These are phyloP conservation scores for Rhexocercosporidium sp. DNA, from an alignment of 2,329 filamentous ascomycete species.

Conservation along the genomic window DNA sequence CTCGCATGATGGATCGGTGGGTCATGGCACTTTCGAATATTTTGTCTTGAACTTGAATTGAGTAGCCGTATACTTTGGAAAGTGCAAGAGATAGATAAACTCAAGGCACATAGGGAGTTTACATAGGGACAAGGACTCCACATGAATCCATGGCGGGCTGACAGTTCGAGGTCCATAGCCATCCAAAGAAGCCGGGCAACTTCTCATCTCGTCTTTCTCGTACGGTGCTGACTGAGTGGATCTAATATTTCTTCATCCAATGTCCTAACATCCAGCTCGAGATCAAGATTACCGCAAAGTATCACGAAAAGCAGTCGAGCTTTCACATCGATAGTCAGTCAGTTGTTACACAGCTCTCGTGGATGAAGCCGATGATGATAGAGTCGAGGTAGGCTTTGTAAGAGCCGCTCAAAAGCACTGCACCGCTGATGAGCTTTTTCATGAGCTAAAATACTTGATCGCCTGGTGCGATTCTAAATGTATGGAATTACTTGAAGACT, in stretches of 20 bases:
- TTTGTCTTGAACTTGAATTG: no score
- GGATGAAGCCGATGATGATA: constrained; percentile 26
- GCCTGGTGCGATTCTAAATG: background rate
- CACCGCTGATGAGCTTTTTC: background rate
- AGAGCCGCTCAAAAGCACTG: constrained; percentile 14
- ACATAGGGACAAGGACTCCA: no score
- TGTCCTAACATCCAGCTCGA: constrained; percentile 18
- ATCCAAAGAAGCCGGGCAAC: constrained; percentile 17
- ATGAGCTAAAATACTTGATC: background rate
- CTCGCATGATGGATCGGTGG: no score
- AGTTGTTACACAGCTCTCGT: constrained; percentile 15
- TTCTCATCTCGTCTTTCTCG: constrained; percentile 3
- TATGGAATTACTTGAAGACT: background rate
- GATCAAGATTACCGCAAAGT: constrained; percentile 34
- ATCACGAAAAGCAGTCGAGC: constrained; percentile 30
- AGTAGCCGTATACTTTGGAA: no score
- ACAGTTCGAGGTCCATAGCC: constrained; percentile 4
- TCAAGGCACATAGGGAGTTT: no score
- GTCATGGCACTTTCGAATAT: no score
- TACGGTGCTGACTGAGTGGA: background rate
- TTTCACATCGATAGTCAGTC: constrained; percentile 29
- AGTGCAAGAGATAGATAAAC: no score
- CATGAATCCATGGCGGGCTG: constrained; percentile 28
- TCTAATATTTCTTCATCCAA: constrained; percentile 18
- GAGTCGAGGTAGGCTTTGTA: constrained; percentile 30